Evolutionary conservation across 192 early-diverging fungal species (phyloP), one percentile per base, ranked within the genome.

Genomic region (Lobosporangium transversale): DNA sequence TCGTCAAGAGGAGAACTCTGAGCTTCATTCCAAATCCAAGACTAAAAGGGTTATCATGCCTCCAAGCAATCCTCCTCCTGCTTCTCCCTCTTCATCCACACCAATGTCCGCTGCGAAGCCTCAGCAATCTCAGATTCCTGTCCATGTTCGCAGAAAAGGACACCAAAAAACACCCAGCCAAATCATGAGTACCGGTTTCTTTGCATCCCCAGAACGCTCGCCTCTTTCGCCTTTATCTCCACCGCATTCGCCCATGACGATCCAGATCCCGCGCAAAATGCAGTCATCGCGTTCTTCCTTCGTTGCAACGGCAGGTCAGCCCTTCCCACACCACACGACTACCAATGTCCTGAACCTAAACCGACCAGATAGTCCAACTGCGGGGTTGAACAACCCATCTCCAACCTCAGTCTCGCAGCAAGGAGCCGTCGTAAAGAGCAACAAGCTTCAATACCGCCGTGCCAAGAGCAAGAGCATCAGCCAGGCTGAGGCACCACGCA

Each of bases 141-240:
- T 51, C 5, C 31, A 43, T 21, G 27, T 44, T 27, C 62, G 37
- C 50, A 62, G 50, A 10, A 51, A 44, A 27, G 37, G 37, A 40
- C 70, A 66, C 31, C 70, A 59, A 52, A 58, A 51, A 8, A 66
- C n/a, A 20, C 60, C 69, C 6, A 71, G 69, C 18, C 69, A 71
- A 30, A 26, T 52, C 36, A 18, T 71, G 32, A 63, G 30, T 61
- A 62, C 60, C 2, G 44, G 61, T 12, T 58, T 58, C 32, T 71
- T 62, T 44, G 48, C 24, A 29, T 53, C 62, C 15, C 43, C 70
- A 9, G 55, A 58, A 31, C 37, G 37, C 4, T 40, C 68, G n/a
- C 20, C 54, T 18, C 47, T 61, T 2, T 61, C 68, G 17, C 68
- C 68, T 8, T 47, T 70, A 20, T 75, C 70, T 2, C 70, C 70